A percentile compares a stretch with the other conserved stretches of the same genome.
Conservation (phyloP, 441 rosid species). For the Iberis amara region DNA sequence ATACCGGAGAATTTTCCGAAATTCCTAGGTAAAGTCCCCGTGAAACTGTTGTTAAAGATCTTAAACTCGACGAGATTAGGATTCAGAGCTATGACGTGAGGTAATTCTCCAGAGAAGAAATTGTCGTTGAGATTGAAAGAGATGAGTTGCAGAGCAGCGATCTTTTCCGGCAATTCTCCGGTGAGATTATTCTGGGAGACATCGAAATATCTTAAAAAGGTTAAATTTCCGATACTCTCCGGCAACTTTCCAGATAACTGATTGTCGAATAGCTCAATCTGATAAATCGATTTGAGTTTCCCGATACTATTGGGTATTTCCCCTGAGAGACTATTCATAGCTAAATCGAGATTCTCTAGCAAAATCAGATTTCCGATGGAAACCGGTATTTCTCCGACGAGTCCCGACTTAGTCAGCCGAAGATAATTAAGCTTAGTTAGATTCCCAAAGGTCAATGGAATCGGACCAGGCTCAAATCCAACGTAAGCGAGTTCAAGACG, state of each 20-base stretch:
- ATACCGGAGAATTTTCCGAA: conserved; percentile 49
- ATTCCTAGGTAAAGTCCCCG: conserved; percentile 45
- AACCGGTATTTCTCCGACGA: conserved; percentile 51
- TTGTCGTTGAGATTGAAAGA: conserved; percentile 57
- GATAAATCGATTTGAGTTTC: conserved; percentile 30
- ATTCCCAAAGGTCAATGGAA: conserved; percentile 47
- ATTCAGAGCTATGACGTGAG: conserved; percentile 41
- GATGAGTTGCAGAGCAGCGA: conserved; percentile 38
- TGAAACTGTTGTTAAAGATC: conserved; percentile 68
- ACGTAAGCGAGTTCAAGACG: conserved; percentile 38
- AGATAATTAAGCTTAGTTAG: conserved; percentile 45
- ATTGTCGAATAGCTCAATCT: conserved; percentile 48
- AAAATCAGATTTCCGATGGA: conserved; percentile 42
- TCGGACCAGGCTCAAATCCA: conserved; percentile 33
- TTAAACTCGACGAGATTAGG: conserved; percentile 41
- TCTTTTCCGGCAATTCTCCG: conserved; percentile 39
- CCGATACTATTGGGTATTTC: conserved; percentile 45
- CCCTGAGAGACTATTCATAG: conserved; percentile 43
- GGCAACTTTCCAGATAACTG: conserved; percentile 48
- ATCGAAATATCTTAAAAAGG: conserved; percentile 36
- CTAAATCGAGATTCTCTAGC: conserved; percentile 44
- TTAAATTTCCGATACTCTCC: conserved; percentile 43
- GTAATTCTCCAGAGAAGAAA: conserved; percentile 45
- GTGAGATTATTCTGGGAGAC: conserved; percentile 54
- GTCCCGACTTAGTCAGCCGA: conserved; percentile 25